phyloP scores from a whole-genome alignment of 169 alveolate genomes.

The Cryptosporidium felis region DNA sequence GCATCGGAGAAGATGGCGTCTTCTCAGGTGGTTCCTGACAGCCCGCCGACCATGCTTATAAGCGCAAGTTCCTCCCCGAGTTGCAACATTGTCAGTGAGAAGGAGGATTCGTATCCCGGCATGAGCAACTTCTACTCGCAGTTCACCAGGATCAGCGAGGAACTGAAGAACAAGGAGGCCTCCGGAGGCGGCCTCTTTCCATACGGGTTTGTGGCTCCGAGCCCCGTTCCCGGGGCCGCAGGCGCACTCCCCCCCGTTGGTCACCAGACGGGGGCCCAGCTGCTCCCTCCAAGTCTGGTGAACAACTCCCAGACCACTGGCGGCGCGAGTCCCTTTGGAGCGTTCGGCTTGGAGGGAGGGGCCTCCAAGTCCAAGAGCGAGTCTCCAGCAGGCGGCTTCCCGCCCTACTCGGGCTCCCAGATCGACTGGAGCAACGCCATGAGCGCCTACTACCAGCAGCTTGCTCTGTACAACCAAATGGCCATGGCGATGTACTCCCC shows the following conservation, averaged over 20 bases:
- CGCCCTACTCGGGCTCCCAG: slow-evolving; percentile 9
- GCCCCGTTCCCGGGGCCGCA: background rate
- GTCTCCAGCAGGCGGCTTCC: background rate
- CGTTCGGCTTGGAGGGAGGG: background rate
- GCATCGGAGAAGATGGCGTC: background rate
- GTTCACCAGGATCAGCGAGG: slow-evolving; percentile 20
- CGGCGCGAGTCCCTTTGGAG: background rate
- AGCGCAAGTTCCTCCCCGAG: slow-evolving; percentile 65
- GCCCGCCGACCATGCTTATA: slow-evolving; percentile 54
- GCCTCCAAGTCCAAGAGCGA: background rate
- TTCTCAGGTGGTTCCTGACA: slow-evolving; percentile 54
- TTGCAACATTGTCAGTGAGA: slow-evolving; percentile 2
- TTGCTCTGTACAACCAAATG: slow-evolving; percentile 34
- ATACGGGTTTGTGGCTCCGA: background rate
- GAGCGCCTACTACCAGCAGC: slow-evolving; percentile 37
- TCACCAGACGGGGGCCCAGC: background rate
- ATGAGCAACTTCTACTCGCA: slow-evolving; percentile 18
- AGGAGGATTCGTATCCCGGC: slow-evolving; percentile 10
- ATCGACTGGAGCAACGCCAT: slow-evolving; percentile 25
- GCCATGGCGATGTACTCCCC: slow-evolving; percentile 47
- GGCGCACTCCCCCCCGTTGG: background rate
- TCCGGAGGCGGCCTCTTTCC: background rate
- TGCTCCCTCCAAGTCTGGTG: slow-evolving; percentile 59
- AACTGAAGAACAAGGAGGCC: slow-evolving; percentile 9
- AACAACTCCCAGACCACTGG: slow-evolving; percentile 14